phyloP scores from a whole-genome alignment of 2,329 filamentous ascomycete species.

The Colletotrichum scovillei region DNA sequence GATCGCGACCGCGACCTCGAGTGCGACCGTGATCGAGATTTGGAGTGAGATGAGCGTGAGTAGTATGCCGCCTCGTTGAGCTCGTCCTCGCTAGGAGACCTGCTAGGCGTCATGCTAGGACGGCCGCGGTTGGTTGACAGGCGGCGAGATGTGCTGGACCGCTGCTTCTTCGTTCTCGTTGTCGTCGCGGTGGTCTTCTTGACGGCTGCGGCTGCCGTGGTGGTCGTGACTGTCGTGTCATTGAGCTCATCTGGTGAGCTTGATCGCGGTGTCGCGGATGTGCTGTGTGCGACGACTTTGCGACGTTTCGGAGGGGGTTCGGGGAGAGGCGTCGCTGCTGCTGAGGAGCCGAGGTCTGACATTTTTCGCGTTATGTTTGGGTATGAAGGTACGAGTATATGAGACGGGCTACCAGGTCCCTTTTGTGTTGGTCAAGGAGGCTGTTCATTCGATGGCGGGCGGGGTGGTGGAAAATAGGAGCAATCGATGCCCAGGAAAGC shows the following conservation, averaged over 20 bases:
- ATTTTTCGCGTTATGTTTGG: constrained; percentile 37
- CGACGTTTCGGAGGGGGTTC: constrained; percentile 54
- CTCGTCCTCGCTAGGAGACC: constrained; percentile 38
- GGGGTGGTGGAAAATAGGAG: neutral
- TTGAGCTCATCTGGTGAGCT: constrained; percentile 57
- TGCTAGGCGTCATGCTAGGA: constrained; percentile 36
- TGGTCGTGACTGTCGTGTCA: neutral
- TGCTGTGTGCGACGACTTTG: constrained; percentile 53
- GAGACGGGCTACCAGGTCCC: neutral
- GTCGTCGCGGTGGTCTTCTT: too few species aligned
- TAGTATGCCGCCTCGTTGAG: constrained; percentile 38
- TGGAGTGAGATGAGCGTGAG: constrained; percentile 37
- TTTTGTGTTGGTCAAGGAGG: neutral
- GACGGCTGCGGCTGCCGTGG: neutral
- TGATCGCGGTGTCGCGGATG: constrained; percentile 52
- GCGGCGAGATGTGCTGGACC: constrained; percentile 28
- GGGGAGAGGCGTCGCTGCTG: constrained; percentile 37
- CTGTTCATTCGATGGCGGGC: neutral
- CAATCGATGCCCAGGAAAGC: neutral
- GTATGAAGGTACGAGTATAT: neutral
- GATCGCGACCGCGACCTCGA: constrained; percentile 39
- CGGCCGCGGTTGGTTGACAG: constrained; percentile 28
- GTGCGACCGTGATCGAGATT: constrained; percentile 39
- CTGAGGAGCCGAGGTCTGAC: constrained; percentile 41
- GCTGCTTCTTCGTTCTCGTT: constrained; percentile 9